phyloP scores from a whole-genome alignment of 1,139 yeast species.

The Diutina scorzettiae region DNA sequence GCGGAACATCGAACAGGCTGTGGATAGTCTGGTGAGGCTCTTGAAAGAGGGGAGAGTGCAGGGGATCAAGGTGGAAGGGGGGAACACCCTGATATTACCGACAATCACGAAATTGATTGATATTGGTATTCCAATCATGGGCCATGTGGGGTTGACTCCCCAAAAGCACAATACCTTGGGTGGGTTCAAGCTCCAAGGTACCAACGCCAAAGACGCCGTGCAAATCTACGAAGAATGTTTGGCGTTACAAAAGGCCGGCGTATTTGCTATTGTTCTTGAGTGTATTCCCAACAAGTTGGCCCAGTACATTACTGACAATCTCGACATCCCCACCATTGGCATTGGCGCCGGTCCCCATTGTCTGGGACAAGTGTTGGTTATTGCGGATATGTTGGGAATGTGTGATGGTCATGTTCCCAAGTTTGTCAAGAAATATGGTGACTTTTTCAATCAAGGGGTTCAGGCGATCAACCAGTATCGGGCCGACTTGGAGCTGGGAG shows the following conservation, averaged over 20 bases:
- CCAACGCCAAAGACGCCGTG: conserved; percentile 40
- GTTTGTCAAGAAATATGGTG: conserved; percentile 63
- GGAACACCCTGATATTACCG: conserved; percentile 32
- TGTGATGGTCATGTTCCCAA: conserved; percentile 42
- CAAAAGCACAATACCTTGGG: conserved; percentile 72
- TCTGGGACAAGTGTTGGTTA: conserved; percentile 85
- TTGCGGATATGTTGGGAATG: conserved; percentile 77
- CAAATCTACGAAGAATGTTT: conserved; percentile 57
- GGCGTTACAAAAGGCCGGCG: conserved; percentile 66
- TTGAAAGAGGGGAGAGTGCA: conserved; percentile 58
- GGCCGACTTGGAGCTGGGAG: conserved; percentile 39
- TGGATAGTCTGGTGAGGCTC: conserved; percentile 48
- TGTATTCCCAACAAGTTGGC: conserved; percentile 81
- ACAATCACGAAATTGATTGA: conserved; percentile 37
- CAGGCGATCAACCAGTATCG: conserved; percentile 43
- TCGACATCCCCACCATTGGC: conserved; percentile 78
- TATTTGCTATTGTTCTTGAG: conserved; percentile 64
- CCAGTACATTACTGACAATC: conserved; percentile 41
- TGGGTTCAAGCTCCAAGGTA: conserved; percentile 85
- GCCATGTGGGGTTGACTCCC: conserved; percentile 89
- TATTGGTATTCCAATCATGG: conserved; percentile 82
- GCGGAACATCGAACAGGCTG: conserved; percentile 48
- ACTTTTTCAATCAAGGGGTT: conserved; percentile 38
- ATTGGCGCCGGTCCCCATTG: conserved; percentile 87
- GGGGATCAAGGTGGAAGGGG: conserved; percentile 85